Evolutionary conservation across 305 asterid species (phyloP).

Genomic region (Fraxinus ornus): DNA sequence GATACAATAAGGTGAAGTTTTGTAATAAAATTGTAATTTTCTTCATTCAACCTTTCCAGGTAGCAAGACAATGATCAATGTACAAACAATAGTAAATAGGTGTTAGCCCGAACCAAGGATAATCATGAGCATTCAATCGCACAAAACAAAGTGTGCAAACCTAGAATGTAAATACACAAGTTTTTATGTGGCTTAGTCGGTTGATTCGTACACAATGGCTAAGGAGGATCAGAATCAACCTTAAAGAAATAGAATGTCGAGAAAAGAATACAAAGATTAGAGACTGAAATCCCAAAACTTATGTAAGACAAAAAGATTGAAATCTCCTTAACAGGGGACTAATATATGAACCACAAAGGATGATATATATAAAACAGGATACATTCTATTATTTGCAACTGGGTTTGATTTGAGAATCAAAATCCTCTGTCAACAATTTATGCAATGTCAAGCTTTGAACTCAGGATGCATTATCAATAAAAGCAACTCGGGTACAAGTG

Average conservation of each 20-base stretch:
- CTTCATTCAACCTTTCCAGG: conserved; percentile 3
- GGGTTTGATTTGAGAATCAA: background rate
- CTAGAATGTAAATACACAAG: background rate
- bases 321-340: too few relatives aligned
- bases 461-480: background rate
- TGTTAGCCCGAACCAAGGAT: background rate
- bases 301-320: background rate
- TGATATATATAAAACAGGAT: background rate
- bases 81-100: background rate
- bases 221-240: background rate
- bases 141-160: background rate
- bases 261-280: background rate
- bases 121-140: background rate
- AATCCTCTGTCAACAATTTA: background rate
- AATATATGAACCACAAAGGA: background rate
- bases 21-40: background rate
- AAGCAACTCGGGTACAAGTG: background rate
- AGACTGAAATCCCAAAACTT: background rate
- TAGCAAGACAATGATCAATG: background rate
- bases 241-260: background rate
- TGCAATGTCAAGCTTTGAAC: background rate
- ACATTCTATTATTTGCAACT: background rate
- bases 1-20: background rate
- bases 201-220: background rate
- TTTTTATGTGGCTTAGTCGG: background rate